phyloP scores from a whole-genome alignment of 768 basidiomycete species.

The Russula abietina region DNA sequence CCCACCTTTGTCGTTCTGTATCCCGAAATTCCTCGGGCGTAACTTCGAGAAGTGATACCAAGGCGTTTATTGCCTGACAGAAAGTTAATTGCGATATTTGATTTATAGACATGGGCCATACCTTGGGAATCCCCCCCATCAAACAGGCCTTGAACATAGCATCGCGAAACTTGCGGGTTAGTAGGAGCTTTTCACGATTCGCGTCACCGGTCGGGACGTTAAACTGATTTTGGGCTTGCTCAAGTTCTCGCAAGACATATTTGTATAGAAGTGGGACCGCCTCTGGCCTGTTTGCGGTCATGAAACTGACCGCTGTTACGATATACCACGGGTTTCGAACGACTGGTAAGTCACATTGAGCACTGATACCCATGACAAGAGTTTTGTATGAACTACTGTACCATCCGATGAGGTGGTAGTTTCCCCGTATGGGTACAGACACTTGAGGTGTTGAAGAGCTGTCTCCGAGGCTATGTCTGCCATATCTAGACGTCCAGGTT shows the following conservation, averaged over 20 bases:
- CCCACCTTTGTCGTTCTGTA: constrained; percentile 42
- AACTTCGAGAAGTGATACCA: constrained; percentile 45
- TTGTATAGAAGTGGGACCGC: constrained; percentile 51
- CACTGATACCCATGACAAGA: neutral
- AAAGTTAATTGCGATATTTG: neutral
- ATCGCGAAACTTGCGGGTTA: constrained; percentile 55
- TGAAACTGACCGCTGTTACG: constrained; percentile 50
- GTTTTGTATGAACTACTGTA: constrained; percentile 5
- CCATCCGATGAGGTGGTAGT: constrained; percentile 23
- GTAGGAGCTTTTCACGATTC: constrained; percentile 35
- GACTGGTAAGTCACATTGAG: constrained; percentile 17
- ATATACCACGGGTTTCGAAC: constrained; percentile 53
- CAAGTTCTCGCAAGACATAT: constrained; percentile 43
- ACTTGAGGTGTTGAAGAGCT: constrained; percentile 42
- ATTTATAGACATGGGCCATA: constrained; percentile 26
- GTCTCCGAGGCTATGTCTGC: constrained; percentile 36
- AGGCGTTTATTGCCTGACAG: constrained; percentile 52
- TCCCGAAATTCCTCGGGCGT: constrained; percentile 51
- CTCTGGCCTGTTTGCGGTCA: constrained; percentile 53
- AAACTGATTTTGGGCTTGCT: constrained; percentile 25
- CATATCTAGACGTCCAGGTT: constrained; percentile 18
- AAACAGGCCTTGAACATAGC: constrained; percentile 57
- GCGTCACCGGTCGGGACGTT: constrained; percentile 24
- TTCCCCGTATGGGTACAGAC: constrained; percentile 37
- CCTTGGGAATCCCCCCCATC: constrained; percentile 52